Evolutionary conservation across 2,329 filamentous ascomycete genomes (phyloP).

Genomic region (Botrytis fabae): DNA sequence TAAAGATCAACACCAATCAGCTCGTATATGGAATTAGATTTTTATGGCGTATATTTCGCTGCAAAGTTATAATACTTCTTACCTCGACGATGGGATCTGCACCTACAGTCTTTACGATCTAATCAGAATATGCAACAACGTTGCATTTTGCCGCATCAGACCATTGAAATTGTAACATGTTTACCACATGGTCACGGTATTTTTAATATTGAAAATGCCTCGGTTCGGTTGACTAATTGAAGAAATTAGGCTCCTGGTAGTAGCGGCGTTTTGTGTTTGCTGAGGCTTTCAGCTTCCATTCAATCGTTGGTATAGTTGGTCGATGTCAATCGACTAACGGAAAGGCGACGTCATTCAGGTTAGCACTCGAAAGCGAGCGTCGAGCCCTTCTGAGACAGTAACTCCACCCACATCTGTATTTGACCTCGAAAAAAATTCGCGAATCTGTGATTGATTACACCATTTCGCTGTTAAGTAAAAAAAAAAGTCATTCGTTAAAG

Average conservation of each 20-base stretch:
- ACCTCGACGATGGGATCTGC: not conserved
- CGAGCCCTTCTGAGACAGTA: not conserved
- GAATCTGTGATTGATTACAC: not conserved
- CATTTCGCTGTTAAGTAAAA: not conserved
- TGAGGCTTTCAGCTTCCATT: not conserved
- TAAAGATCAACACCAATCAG: not conserved
- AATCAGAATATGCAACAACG: not conserved
- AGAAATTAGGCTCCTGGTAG: not conserved
- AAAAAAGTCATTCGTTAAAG: not conserved
- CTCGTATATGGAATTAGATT: not conserved
- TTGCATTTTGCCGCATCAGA: not conserved
- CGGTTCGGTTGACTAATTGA: not conserved
- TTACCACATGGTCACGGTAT: not conserved
- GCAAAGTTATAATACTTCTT: not conserved
- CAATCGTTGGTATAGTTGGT: not conserved
- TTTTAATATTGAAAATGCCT: not conserved
- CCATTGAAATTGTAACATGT: not conserved
- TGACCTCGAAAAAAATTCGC: too few relatives aligned
- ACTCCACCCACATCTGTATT: not conserved
- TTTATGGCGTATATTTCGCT: not conserved
- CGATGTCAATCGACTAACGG: not conserved
- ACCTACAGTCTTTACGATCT: not conserved
- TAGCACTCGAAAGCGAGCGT: not conserved
- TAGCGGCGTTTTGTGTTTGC: too few relatives aligned
- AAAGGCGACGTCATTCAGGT: not conserved